phyloP scores from a whole-genome alignment of 2,329 filamentous ascomycete genomes.

The Aspergillus udagawae region DNA sequence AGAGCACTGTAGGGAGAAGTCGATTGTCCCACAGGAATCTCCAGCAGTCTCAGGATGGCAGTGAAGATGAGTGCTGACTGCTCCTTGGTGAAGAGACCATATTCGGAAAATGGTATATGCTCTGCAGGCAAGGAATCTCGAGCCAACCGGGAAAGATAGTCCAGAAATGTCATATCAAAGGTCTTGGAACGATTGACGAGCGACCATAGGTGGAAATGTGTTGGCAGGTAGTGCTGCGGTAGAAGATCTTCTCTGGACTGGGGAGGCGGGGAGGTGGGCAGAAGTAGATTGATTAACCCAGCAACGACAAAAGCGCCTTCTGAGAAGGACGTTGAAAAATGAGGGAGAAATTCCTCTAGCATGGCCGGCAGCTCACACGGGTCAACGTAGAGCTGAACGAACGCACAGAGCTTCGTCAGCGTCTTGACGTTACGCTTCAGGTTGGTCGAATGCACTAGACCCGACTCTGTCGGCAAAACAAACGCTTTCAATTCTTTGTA shows the following conservation, averaged over 20 bases:
- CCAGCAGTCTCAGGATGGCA: constrained; percentile 78
- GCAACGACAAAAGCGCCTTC: constrained; percentile 92
- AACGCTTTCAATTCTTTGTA: constrained; percentile 91
- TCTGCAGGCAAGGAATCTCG: constrained; percentile 73
- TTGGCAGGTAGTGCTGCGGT: constrained; percentile 84
- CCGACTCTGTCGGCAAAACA: constrained; percentile 78
- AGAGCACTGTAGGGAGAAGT: constrained; percentile 81
- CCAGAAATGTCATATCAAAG: constrained; percentile 82
- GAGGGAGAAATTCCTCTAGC: constrained; percentile 75
- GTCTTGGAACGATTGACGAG: constrained; percentile 83
- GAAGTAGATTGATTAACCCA: constrained; percentile 77
- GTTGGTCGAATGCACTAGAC: constrained; percentile 58
- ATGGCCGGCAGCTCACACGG: constrained; percentile 78
- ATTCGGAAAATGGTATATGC: constrained; percentile 75
- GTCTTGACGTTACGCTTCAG: constrained; percentile 66
- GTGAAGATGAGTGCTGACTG: constrained; percentile 94
- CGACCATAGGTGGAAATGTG: constrained; percentile 95
- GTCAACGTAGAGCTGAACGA: constrained; percentile 89
- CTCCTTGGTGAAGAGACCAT: constrained; percentile 87
- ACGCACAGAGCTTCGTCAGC: constrained; percentile 82
- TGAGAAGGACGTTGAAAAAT: constrained; percentile 89
- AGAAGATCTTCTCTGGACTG: constrained; percentile 69
- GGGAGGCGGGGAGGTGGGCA: constrained; percentile 74
- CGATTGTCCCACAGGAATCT: constrained; percentile 94
- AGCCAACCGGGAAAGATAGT: constrained; percentile 82